Evolutionary conservation across 495 filamentous ascomycete species (phyloP).

Genomic region (Bombardia bombarda): DNA sequence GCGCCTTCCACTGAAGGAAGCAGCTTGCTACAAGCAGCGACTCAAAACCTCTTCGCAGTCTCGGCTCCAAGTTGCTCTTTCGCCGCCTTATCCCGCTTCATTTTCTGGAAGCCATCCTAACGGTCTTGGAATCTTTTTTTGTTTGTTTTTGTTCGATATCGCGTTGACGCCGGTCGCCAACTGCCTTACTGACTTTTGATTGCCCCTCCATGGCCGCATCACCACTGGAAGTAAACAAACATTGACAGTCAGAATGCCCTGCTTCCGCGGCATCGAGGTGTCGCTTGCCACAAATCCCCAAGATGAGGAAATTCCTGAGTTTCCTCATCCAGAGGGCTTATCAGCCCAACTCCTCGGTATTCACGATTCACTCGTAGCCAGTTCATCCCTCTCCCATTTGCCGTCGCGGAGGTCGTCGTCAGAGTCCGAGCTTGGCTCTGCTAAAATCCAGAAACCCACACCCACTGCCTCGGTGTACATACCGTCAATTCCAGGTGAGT

Average conservation of each 20-base stretch:
- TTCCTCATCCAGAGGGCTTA: constrained; percentile 42
- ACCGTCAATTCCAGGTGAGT: constrained; percentile 38
- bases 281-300: constrained; percentile 26
- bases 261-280: constrained; percentile 37
- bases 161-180: too few species aligned
- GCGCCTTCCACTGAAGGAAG: too few species aligned
- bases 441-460: constrained; percentile 23
- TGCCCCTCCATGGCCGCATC: too few species aligned
- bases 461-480: constrained; percentile 41
- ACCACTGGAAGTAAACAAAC: too few species aligned
- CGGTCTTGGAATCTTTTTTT: too few species aligned
- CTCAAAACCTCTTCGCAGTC: too few species aligned
- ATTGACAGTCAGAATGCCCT: constrained; percentile 31
- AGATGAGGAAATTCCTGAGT: constrained; percentile 32
- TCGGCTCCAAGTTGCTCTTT: too few species aligned
- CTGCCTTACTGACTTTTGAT: too few species aligned
- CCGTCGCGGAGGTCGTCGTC: neutral
- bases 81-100: too few species aligned
- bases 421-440: constrained; percentile 1
- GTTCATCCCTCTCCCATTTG: neutral
- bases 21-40: too few species aligned
- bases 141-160: too few species aligned
- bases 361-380: constrained; percentile 2
- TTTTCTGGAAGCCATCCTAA: too few species aligned
- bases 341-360: constrained; percentile 24